Conservation (phyloP, 148 eudicot species). For the Heliosperma pusillum region DNA sequence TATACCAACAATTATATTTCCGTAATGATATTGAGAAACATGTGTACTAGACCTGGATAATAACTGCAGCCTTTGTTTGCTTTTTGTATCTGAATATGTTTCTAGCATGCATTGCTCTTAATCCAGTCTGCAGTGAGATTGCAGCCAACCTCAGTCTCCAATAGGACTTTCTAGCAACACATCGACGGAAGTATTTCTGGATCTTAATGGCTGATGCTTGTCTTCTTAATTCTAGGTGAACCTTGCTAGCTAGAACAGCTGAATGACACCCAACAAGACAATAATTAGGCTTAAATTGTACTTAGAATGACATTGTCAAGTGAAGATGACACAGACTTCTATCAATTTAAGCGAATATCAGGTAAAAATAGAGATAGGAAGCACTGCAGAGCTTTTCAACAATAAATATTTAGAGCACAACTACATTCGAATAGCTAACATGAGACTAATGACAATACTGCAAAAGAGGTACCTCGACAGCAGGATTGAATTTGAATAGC, state of each 20-base stretch:
- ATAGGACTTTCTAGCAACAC: conserved; percentile 54
- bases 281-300: not conserved
- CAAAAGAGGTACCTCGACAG: conserved; percentile 66
- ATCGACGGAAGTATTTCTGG: conserved; percentile 75
- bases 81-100: conserved; percentile 77
- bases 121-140: conserved; percentile 71
- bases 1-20: not conserved
- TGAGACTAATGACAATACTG: conserved; percentile 2
- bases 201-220: conserved; percentile 86
- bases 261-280: conserved; percentile 13
- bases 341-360: not conserved
- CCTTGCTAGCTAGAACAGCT: conserved; percentile 78
- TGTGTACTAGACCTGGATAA: conserved; percentile 60
- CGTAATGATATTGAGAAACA: not conserved
- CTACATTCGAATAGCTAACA: not conserved
- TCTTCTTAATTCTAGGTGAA: conserved; percentile 62
- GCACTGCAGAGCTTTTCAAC: not conserved
- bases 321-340: not conserved
- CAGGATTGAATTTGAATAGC: conserved; percentile 84
- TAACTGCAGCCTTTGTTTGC: conserved; percentile 77
- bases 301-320: conserved; percentile 5
- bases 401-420: not conserved
- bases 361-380: not conserved
- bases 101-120: conserved; percentile 89
- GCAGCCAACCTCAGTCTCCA: conserved; percentile 45